Base-by-base conservation (phyloP, 2,329 filamentous ascomycete genomes). In the Ascochyta rabiei region DNA sequence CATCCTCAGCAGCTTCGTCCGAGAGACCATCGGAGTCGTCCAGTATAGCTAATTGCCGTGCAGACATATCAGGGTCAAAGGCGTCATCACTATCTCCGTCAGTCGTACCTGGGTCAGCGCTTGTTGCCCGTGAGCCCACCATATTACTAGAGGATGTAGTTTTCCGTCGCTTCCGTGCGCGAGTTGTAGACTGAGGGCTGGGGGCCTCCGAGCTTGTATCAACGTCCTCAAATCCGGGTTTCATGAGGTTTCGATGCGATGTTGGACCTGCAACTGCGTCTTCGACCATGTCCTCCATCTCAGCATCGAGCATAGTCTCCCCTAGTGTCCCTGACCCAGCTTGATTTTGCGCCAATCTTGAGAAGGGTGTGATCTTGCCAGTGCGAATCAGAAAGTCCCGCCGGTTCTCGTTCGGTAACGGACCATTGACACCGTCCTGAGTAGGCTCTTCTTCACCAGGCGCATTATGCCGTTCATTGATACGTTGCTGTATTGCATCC, bases 351-450 rank as follows among this genome's bases (percentile, higher is more conserved):
- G 85, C 86, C 64, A 96, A 84, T 60, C 88, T 90, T 7, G 92
- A 90, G 69, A 99, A 99, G 0, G 95, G 95, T 0, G 95, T 99
- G 63, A 99, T 98, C 77, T 98, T 98, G 57, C 95, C 95, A 0
- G 93, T 99, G 24, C 95, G 87, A 43, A 99, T 95, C 41, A 99
- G 83, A 71, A 90, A 99, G 41, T 96, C 93, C 45, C 93, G 86
- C 57, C 91, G 87, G 21, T 85, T 91, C 77, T 98, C 95, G 56
- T 90, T 90, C 1, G 90, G 86, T 52, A 93, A 76, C 48, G 85
- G 86, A 54, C 82, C 81, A 47, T 83, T 86, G 24, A 82, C 83
- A 41, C 77, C 79, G 18, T 75, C 71, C 26, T 74, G 75, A 1
- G 60, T 61, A 7, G 75, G 64, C 9, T 80, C 75, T 3, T 76